phyloP scores from a whole-genome alignment of 192 early-diverging fungal species.

The Backusella tuberculispora region DNA sequence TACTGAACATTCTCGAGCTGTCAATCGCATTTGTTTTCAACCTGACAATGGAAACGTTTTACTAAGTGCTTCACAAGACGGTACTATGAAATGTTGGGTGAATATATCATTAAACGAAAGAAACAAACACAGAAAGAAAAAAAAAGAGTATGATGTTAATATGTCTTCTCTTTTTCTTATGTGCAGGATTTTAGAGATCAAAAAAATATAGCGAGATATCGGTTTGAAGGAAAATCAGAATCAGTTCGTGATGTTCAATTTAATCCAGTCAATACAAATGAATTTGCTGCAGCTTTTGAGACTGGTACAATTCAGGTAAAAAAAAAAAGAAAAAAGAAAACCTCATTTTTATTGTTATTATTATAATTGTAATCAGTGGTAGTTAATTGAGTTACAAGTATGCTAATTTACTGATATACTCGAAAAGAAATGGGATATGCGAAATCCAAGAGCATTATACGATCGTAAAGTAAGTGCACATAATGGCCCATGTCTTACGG shows the following conservation, averaged over 20 bases:
- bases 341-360: background rate
- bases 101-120: background rate
- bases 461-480: conserved; percentile 75
- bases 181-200: conserved; percentile 64
- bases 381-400: too few relatives aligned
- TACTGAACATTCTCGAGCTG: conserved; percentile 70
- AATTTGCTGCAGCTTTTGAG: conserved; percentile 83
- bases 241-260: conserved; percentile 83
- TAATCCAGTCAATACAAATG: conserved; percentile 56
- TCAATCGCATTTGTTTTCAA: conserved; percentile 81
- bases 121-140: background rate
- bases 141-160: background rate
- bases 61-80: conserved; percentile 80
- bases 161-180: background rate
- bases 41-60: conserved; percentile 67
- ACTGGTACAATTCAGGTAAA: conserved; percentile 75
- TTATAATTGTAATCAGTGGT: background rate
- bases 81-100: conserved; percentile 79
- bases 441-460: conserved; percentile 56
- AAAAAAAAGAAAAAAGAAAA: background rate
- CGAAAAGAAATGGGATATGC: conserved; percentile 78
- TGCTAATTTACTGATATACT: background rate
- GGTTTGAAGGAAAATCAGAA: conserved; percentile 78
- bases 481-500: conserved; percentile 66
- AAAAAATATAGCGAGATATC: conserved; percentile 46